Evolutionary conservation across 2,329 filamentous ascomycete species (phyloP), one percentile per base, ranked within the genome.

Genomic region (Parascedosporium putredinis): DNA sequence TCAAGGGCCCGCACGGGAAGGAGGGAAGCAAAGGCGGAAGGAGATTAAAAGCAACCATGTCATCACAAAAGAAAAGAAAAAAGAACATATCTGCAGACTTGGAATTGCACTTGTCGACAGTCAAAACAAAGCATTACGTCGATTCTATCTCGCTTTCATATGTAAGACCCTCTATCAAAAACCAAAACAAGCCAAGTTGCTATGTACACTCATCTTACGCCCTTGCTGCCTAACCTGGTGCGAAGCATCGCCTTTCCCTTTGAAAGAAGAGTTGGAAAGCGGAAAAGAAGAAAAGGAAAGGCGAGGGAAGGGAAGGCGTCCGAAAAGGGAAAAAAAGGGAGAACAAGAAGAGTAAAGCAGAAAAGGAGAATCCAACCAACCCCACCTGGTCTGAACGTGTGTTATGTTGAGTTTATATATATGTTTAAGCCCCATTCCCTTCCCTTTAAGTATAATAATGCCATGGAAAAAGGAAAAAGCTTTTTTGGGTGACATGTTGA

Each of bases 391-490:
- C 27, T 31, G 27, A 31, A 31, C 27, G 12, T 31, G 27, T 12
- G 27, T 31, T 6, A 31, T 31, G 6, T 6, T 31, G 12, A 12
- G 27, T 7, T 31, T 31, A n/a, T 31, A 7, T 31, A 31, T 31
- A 31, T 31, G 7, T 31, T 31, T 31, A 31, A 12, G 12, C 27
- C 27, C 7, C n/a, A n/a, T n/a, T 31, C 27, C 27, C 12, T 31
- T 31, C 12, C 27, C 27, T 12, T 7, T 6, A 40, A 20, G 24
- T 29, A 57, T 49, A 51, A 51, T 49, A 62, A 60, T 34, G 57
- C 55, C 36, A 59, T 55, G 47, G 53, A 56, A 45, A 56, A 43
- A 34, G 66, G 60, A 51, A 60, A n/a, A n/a, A n/a, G n/a, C 62
- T 45, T 67, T 67, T 60, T 69, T 34, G 18, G 18, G n/a, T n/a